Evolutionary conservation across 2,329 filamentous ascomycete genomes (phyloP).

Genomic region (Cercospora zeae-maydis): DNA sequence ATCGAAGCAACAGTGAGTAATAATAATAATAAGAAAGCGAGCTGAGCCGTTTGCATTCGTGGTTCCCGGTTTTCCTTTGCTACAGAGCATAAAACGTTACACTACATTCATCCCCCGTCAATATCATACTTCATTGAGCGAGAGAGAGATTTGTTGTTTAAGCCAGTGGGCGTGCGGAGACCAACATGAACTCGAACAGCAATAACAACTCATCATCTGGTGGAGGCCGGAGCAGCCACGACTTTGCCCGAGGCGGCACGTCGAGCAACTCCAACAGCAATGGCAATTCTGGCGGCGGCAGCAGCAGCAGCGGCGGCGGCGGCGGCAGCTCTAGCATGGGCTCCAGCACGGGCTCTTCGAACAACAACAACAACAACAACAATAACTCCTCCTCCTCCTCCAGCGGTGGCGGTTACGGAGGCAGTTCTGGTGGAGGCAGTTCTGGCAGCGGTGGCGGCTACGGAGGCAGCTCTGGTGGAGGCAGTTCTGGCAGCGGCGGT

Average conservation of each 20-base stretch:
- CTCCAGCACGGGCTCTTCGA: background rate
- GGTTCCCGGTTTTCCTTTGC: background rate
- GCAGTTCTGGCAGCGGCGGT: background rate
- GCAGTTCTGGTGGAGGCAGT: too few relatives aligned
- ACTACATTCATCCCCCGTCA: background rate
- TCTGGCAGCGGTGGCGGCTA: background rate
- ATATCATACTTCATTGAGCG: background rate
- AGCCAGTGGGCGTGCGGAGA: background rate
- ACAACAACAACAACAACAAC: slow-evolving; percentile 7
- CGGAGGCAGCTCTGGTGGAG: background rate
- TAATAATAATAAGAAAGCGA: background rate
- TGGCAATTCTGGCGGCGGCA: background rate
- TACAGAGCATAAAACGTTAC: background rate
- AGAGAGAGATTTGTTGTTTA: background rate
- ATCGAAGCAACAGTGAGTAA: background rate
- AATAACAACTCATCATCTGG: slow-evolving; percentile 6
- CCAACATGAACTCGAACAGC: slow-evolving; percentile 10
- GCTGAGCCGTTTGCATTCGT: background rate
- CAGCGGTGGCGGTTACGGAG: background rate
- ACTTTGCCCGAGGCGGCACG: slow-evolving; percentile 10
- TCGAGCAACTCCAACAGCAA: slow-evolving; percentile 9
- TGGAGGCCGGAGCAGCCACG: slow-evolving; percentile 12
- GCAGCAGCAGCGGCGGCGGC: background rate
- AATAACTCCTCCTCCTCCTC: too few relatives aligned
- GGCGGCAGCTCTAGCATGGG: background rate